A percentile compares a stretch with the other conserved stretches of the same genome.
These are phyloP conservation scores for Sutorius eximius DNA, from an alignment of 1,284 basidiomycete species.

Conservation along the genomic window DNA sequence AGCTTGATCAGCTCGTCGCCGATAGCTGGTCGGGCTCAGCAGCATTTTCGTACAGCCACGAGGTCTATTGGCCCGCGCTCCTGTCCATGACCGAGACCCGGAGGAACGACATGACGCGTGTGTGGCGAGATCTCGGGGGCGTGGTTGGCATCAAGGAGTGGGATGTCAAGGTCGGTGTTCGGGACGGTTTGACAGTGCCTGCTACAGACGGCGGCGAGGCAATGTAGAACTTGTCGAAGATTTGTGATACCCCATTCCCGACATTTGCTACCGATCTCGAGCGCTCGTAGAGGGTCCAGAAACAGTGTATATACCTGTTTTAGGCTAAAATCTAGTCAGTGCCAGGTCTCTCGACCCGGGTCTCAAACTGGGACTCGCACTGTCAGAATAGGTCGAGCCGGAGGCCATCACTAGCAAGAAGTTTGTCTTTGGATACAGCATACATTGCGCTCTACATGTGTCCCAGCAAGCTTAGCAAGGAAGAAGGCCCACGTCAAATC, in stretches of 20 bases:
- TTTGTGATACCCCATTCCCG: too few species aligned
- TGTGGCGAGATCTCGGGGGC: constrained; percentile 66
- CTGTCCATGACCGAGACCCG: constrained; percentile 55
- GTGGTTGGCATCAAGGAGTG: constrained; percentile 69
- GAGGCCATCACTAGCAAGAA: constrained; percentile 77
- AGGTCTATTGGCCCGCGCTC: constrained; percentile 72
- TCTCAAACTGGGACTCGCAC: too few species aligned
- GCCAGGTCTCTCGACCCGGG: too few species aligned
- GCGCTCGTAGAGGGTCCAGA: too few species aligned
- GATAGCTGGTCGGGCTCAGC: constrained; percentile 61
- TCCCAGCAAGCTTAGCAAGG: constrained; percentile 83
- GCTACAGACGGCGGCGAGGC: constrained; percentile 5
- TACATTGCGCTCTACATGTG: constrained; percentile 68
- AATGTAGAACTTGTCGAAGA: too few species aligned
- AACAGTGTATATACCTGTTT: too few species aligned
- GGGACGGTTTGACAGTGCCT: constrained; percentile 12
- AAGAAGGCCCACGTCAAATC: constrained; percentile 71
- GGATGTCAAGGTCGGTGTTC: constrained; percentile 42
- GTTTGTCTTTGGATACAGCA: constrained; percentile 76
- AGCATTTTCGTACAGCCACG: constrained; percentile 70
- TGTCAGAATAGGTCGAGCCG: constrained; percentile 64
- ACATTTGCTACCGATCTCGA: too few species aligned
- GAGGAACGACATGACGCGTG: constrained; percentile 49
- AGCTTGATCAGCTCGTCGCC: constrained; percentile 54
- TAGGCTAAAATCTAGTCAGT: too few species aligned